Conservation (phyloP, 305 asterid genomes). For the Solanum chacoense region DNA sequence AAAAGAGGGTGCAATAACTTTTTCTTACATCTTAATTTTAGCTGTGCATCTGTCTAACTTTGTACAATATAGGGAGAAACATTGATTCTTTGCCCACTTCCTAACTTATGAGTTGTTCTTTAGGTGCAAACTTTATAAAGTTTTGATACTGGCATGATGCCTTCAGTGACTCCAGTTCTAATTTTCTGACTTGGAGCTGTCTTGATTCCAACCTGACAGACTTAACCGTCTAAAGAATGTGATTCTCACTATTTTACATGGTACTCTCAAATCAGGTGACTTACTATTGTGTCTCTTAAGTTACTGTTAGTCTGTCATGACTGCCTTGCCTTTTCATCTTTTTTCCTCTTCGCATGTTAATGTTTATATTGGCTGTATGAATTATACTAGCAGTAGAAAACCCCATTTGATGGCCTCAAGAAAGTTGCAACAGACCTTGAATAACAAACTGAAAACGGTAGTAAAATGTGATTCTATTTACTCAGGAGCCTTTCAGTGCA, state of each 20-base stretch:
- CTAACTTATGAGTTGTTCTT: background rate
- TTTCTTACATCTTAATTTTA: background rate
- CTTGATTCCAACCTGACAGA: background rate
- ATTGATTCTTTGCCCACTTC: constrained; percentile 1
- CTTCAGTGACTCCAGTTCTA: background rate
- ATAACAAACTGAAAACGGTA: background rate
- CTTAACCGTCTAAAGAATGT: background rate
- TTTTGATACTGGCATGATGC: constrained; percentile 1
- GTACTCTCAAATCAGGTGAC: background rate
- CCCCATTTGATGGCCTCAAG: background rate
- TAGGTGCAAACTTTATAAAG: background rate
- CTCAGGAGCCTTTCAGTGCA: background rate
- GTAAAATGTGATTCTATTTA: background rate
- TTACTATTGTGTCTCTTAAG: background rate
- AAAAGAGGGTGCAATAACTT: constrained; percentile 32
- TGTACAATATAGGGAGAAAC: constrained; percentile 5
- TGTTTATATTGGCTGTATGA: background rate
- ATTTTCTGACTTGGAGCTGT: background rate
- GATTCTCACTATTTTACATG: background rate
- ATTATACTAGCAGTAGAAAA: background rate
- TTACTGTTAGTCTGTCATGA: background rate
- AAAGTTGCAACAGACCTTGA: background rate
- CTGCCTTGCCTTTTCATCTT: background rate
- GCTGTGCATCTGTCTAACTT: constrained; percentile 7
- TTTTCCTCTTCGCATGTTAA: too few species aligned